Evolutionary conservation across 495 filamentous ascomycete species (phyloP).

Genomic region (Beverwykella pulmonaria): DNA sequence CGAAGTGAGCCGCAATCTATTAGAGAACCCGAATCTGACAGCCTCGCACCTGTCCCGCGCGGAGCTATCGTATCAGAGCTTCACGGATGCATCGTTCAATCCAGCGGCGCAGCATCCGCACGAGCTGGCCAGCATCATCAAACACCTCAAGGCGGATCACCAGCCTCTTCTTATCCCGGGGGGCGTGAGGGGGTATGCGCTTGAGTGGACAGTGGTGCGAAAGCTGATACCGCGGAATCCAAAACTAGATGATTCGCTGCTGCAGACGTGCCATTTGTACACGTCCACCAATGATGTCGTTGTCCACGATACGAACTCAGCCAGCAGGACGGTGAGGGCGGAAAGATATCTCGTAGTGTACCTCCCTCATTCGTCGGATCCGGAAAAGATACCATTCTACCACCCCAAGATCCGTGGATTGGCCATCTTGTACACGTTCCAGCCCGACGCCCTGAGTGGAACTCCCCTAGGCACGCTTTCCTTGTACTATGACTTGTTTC

Average conservation of each 20-base stretch:
- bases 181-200: conserved; percentile 53
- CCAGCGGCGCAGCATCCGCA: conserved; percentile 24
- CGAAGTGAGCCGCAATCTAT: conserved; percentile 69
- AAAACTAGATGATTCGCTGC: conserved; percentile 67
- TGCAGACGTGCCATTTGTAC: conserved; percentile 80
- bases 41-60: conserved; percentile 82
- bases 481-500: conserved; percentile 69
- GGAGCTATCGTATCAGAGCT: conserved; percentile 71
- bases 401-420: conserved; percentile 74
- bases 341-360: conserved; percentile 69
- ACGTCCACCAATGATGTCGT: conserved; percentile 21
- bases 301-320: conserved; percentile 25
- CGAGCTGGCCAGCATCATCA: conserved; percentile 35
- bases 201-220: conserved; percentile 66
- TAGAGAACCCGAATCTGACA: conserved; percentile 85
- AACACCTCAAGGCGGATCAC: conserved; percentile 42
- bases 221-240: conserved; percentile 81
- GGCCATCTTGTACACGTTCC: conserved; percentile 72
- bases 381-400: conserved; percentile 77
- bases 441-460: conserved; percentile 33
- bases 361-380: conserved; percentile 66
- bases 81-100: conserved; percentile 38
- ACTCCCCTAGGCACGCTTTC: conserved; percentile 57
- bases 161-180: conserved; percentile 47
- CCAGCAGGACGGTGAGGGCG: conserved; percentile 22